Base-by-base conservation (phyloP, 805 yeast species). In the Candida dendrica region DNA sequence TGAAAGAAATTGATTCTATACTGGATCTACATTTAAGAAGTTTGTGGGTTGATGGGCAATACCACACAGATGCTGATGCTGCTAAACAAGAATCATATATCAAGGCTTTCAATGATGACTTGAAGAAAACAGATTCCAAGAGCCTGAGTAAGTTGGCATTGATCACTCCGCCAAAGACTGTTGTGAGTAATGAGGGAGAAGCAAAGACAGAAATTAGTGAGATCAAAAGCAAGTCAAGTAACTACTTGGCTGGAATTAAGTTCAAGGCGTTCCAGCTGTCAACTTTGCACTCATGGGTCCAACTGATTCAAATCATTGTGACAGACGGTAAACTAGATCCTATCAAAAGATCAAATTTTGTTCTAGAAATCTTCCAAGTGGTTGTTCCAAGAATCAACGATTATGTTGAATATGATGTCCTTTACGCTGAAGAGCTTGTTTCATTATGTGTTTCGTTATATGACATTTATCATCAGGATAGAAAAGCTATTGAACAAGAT, bases 221-320 rank as follows among this genome's bases (percentile, higher is more conserved):
- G 44, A 64, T 59, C 34, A 66, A 35, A 40, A 41, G 50, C 5
- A 69, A 70, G 41, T 51, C 80, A 26, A 63, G 67, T 0, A 74
- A 74, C 49, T 66, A 69, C 19, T 52, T 76, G 13, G 62, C 76
- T n/a, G 66, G 65, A 34, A 66, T 68, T 36, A 67, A 69, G 33
- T 71, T 78, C 49, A 71, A 71, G 46, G 58, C 68, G 1, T 65
- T 69, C 8, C 93, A 84, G 46, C 63, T 83, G 37, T 63, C 72
- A 13, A 77, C 82, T 43, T 63, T 91, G 24, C 87, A 81, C 53
- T 75, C 95, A 0, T 91, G 98, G 98, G 80, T 81, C 18, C 82
- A 81, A 49, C 60, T 90, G 39, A 79, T 87, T 19, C 87, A 88
- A 47, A 77, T 88, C 3, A 62, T 87, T 36, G 78, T 86, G 4